Base-by-base conservation (phyloP, 352 stramenopile genomes). In the Phytophthora kernoviae region DNA sequence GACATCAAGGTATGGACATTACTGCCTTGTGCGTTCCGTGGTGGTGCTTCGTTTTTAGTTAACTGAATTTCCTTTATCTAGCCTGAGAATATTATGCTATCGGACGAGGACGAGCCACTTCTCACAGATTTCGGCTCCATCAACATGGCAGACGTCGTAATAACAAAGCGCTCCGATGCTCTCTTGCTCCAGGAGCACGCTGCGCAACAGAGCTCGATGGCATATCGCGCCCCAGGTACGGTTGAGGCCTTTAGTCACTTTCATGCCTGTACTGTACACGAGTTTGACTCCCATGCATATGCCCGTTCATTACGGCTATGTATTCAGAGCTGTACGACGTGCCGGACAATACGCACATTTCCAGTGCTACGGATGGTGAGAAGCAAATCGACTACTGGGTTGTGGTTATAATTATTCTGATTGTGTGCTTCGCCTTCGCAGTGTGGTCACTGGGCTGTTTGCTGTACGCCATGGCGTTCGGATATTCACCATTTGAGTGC, bases 401-500 rank as follows among this genome's bases (percentile, higher is more conserved):
- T 6, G 24, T 27, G 14, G 11, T 39, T 39, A n/a, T 14, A 43
- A 21, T 21, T 43, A 14, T 15, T 11, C 1, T 43, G 12, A 30
- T 18, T 9, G 34, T 48, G 10, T 54, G 15, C 34, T 39, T 15
- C 3, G 54, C 34, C 40, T 27, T 30, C 5, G 12, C 26, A 88
- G 88, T 97, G 3, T 97, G 88, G 88, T 94, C 85, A 9, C 73
- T 97, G n/a, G 90, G 90, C 4, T 96, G 87, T 58, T 68, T 96
- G 34, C 65, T 97, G 22, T 97, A 88, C 62, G 82, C 88, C 22
- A 91, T 96, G 75, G 84, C 84, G 34, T 96, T 96, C 59, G 90
- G 90, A 5, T 96, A 96, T 60, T 95, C 84, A 33, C 90, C 90
- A 10, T 96, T 96, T 42, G 90, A 97, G 60, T 94, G 88, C 61